These are phyloP conservation scores for Geotrichum macrosporum DNA, from an alignment of 1,139 yeast species.

Conservation along the genomic window DNA sequence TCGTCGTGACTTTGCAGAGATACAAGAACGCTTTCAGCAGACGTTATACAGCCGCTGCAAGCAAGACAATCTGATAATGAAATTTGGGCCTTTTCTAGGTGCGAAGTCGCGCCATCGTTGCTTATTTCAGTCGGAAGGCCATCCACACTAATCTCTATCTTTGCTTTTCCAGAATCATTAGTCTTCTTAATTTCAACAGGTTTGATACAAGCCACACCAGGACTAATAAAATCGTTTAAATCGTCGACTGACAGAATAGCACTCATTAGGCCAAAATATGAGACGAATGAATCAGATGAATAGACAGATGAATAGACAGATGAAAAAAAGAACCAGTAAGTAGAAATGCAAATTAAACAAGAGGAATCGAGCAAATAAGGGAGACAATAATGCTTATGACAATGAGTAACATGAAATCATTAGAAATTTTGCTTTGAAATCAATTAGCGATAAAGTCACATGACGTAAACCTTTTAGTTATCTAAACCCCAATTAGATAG, in stretches of 20 bases:
- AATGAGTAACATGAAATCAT: too few species aligned
- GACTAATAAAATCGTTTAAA: constrained; percentile 87
- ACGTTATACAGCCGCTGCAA: constrained; percentile 94
- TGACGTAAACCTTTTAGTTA: too few species aligned
- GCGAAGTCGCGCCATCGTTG: constrained; percentile 50
- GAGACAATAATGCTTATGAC: too few species aligned
- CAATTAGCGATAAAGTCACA: too few species aligned
- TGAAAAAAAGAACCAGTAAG: too few species aligned
- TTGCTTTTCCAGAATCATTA: constrained; percentile 43
- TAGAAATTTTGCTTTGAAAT: too few species aligned
- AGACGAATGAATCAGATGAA: too few species aligned
- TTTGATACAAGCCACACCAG: constrained; percentile 92
- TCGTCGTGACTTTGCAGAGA: constrained; percentile 88
- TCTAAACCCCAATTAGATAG: too few species aligned
- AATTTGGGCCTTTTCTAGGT: constrained; percentile 76
- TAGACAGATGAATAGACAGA: too few species aligned
- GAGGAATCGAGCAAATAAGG: too few species aligned
- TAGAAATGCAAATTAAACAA: too few species aligned
- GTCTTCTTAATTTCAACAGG: constrained; percentile 55
- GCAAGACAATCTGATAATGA: constrained; percentile 91
- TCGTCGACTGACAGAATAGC: constrained; percentile 84
- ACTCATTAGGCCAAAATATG: too few species aligned
- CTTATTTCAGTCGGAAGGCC: constrained; percentile 71
- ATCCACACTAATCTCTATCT: constrained; percentile 59
- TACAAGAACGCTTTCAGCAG: constrained; percentile 89